Evolutionary conservation across 345 rosid species (phyloP).

Genomic region (Ceriops zippeliana): DNA sequence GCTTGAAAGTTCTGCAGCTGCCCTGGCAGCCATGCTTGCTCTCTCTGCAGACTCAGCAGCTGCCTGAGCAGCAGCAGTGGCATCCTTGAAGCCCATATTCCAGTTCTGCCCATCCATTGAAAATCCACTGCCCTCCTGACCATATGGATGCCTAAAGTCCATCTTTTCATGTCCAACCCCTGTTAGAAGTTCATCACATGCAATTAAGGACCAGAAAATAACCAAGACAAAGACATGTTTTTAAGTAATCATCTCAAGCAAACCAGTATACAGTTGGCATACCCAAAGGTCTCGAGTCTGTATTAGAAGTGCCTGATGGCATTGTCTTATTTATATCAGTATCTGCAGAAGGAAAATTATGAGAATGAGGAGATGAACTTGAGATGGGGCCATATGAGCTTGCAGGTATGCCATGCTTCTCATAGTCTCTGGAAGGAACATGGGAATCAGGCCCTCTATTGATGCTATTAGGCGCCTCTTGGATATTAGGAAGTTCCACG

Average conservation of each 20-base stretch:
- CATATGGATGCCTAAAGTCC: constrained; percentile 40
- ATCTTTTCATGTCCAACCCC: constrained; percentile 38
- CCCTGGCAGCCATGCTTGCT: constrained; percentile 94
- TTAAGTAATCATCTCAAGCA: not conserved
- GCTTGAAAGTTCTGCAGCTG: constrained; percentile 87
- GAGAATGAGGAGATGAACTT: constrained; percentile 34
- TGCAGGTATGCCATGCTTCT: constrained; percentile 26
- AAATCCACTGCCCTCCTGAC: constrained; percentile 27
- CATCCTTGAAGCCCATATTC: constrained; percentile 77
- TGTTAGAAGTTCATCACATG: constrained; percentile 21
- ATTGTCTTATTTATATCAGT: constrained; percentile 11
- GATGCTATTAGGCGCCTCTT: constrained; percentile 5
- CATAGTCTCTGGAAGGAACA: constrained; percentile 31
- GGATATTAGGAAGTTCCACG: constrained; percentile 7
- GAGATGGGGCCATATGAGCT: constrained; percentile 29
- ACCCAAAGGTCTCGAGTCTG: constrained; percentile 39
- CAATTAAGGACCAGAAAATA: constrained; percentile 5
- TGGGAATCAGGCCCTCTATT: constrained; percentile 22
- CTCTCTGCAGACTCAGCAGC: constrained; percentile 98
- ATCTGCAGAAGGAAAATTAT: constrained; percentile 30
- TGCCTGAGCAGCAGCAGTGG: constrained; percentile 85
- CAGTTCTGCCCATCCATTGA: constrained; percentile 37
- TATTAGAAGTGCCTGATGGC: constrained; percentile 26
- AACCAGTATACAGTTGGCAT: constrained; percentile 15
- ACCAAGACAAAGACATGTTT: not conserved